phyloP scores from a whole-genome alignment of 371 early-diverging fungal genomes.

The Mucor lusitanicus region DNA sequence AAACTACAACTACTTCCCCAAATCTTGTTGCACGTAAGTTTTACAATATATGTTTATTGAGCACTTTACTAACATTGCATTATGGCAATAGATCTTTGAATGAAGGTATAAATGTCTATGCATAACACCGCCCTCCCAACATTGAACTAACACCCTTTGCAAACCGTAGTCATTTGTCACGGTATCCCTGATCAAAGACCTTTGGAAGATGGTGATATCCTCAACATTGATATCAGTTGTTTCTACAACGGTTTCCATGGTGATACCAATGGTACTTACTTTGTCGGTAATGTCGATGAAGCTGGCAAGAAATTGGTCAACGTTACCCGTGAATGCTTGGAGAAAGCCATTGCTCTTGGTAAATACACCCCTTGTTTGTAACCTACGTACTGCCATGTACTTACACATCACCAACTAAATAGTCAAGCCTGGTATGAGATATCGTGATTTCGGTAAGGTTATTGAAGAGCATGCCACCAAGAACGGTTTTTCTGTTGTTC shows the following conservation, averaged over 20 bases:
- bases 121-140: background rate
- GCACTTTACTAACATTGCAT: background rate
- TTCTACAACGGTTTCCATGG: constrained; percentile 91
- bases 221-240: constrained; percentile 91
- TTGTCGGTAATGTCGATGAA: constrained; percentile 85
- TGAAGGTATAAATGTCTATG: constrained; percentile 40
- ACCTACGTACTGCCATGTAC: background rate
- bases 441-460: constrained; percentile 90
- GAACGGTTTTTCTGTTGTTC: constrained; percentile 91
- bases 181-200: constrained; percentile 91
- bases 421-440: constrained; percentile 89
- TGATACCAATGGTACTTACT: constrained; percentile 87
- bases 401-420: constrained; percentile 1
- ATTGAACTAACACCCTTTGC: background rate
- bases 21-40: constrained; percentile 88
- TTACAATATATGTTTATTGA: background rate
- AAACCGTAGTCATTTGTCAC: constrained; percentile 70
- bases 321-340: constrained; percentile 78
- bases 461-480: constrained; percentile 87
- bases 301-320: constrained; percentile 73
- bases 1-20: constrained; percentile 92
- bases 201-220: constrained; percentile 88
- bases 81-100: constrained; percentile 50
- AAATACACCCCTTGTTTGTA: constrained; percentile 10
- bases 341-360: constrained; percentile 87